These are phyloP conservation scores for Chaetoscypha palmicola DNA, from an alignment of 2,329 filamentous ascomycete genomes.

Conservation along the genomic window DNA sequence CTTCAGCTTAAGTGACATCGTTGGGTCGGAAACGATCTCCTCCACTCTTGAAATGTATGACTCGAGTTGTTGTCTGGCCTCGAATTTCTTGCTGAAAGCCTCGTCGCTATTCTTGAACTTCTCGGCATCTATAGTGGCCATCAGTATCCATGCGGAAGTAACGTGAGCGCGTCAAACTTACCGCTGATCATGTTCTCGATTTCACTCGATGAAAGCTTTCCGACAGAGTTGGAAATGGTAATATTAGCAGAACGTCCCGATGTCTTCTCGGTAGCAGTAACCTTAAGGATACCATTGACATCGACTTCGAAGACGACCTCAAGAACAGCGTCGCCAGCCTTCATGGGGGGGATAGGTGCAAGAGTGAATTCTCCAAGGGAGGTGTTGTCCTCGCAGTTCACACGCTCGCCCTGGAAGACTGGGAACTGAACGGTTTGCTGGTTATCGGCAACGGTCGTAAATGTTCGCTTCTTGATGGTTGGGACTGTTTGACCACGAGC, in stretches of 20 bases:
- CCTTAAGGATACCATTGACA: slow-evolving; percentile 99
- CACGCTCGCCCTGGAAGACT: slow-evolving; percentile 91
- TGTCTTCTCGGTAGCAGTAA: slow-evolving; percentile 98
- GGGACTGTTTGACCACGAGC: slow-evolving; percentile 71
- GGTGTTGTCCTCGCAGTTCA: slow-evolving; percentile 98
- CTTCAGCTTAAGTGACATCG: slow-evolving; percentile 95
- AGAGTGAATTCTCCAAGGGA: slow-evolving; percentile 96
- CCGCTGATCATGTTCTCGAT: slow-evolving; percentile 97
- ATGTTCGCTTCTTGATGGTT: slow-evolving; percentile 74
- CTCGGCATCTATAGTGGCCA: slow-evolving; percentile 60
- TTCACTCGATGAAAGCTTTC: slow-evolving; percentile 89
- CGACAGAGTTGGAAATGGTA: slow-evolving; percentile 98
- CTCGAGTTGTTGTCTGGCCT: slow-evolving; percentile 98
- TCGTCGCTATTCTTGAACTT: slow-evolving; percentile 99
- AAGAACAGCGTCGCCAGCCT: slow-evolving; percentile 90
- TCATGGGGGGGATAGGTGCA: slow-evolving; percentile 68
- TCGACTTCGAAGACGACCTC: slow-evolving; percentile 99
- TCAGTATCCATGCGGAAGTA: slow-evolving; percentile 13
- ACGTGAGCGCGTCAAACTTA: slow-evolving; percentile 33
- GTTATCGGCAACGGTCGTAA: slow-evolving; percentile 76
- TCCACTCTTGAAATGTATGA: slow-evolving; percentile 97
- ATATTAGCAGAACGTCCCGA: slow-evolving; percentile 98
- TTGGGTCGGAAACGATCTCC: slow-evolving; percentile 97
- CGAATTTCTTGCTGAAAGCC: slow-evolving; percentile 98
- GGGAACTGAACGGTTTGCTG: slow-evolving; percentile 86